Base-by-base conservation (phyloP, 2,329 filamentous ascomycete species). In the Fusarium albosuccineum region DNA sequence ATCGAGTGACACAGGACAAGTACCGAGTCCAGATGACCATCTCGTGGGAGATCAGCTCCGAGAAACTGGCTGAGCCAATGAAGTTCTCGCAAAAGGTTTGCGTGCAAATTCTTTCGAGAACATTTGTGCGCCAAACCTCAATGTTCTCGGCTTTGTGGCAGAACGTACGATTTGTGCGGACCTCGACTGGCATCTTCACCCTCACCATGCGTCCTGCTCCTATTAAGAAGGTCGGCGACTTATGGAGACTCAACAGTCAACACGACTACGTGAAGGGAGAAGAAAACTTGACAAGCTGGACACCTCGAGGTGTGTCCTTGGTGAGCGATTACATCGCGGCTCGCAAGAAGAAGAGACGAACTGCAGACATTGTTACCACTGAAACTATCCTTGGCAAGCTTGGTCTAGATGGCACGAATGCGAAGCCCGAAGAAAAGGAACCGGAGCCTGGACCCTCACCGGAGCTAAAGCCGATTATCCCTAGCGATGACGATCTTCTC, bases 191-290 rank as follows among this genome's bases (percentile, higher is more conserved):
- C 44, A 92, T 97, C 60, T 99, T 97, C 79, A 94, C 92, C 2
- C 82, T 98, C 50, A 90, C 90, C 6, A 90, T 98, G 78, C 91
- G 93, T 30, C 96, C 96, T 0, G 90, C 93, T 8, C 94, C 94
- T 3, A 94, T 97, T 51, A 97, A 97, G 79, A 88, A 93, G 46
- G 93, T 94, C 1, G 93, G 93, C 4, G 96, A 99, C 76, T 84
- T 99, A 11, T 99, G 96, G 96, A 89, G 96, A 56, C 93, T 98
- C 89, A 97, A 94, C 77, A 98, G 94, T 14, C 91, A 93, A 62
- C 92, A 97, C 73, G 93, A 97, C 77, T 98, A 97, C 75, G 92
- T 99, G 72, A 97, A 97, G 78, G 96, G 96, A 57, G 94, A 99
- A 79, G 96, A 99, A 78, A 86, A 90, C 49, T 83, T 99, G 39